Conservation (phyloP, 139 green algal genomes). For the Micromonas commoda region DNA sequence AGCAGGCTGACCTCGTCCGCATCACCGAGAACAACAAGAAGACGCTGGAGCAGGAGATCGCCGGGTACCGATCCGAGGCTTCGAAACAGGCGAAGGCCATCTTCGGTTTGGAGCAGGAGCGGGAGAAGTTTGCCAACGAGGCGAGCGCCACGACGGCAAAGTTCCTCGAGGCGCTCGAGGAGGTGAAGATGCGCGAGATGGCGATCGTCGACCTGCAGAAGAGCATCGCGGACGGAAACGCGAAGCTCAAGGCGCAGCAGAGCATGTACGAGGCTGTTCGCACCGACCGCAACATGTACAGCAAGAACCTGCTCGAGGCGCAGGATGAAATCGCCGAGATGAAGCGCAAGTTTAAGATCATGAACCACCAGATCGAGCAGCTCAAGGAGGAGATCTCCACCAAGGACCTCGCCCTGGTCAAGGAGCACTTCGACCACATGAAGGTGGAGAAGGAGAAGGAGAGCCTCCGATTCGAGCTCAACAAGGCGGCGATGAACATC, state of each 20-base stretch:
- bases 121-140: slow-evolving; percentile 69
- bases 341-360: slow-evolving; percentile 86
- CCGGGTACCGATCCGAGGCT: slow-evolving; percentile 67
- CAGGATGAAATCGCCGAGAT: slow-evolving; percentile 85
- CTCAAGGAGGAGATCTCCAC: slow-evolving; percentile 77
- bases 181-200: slow-evolving; percentile 78
- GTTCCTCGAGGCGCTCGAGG: slow-evolving; percentile 71
- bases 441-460: slow-evolving; percentile 91
- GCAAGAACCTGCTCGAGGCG: slow-evolving; percentile 80
- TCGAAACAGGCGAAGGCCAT: slow-evolving; percentile 61
- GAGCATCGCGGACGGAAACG: slow-evolving; percentile 71
- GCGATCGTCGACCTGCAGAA: slow-evolving; percentile 85
- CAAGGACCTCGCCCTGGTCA: slow-evolving; percentile 74
- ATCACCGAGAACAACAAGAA: slow-evolving; percentile 77
- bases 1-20: slow-evolving; percentile 75
- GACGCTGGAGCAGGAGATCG: slow-evolving; percentile 82
- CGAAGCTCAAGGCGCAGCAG: slow-evolving; percentile 82
- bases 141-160: slow-evolving; percentile 62
- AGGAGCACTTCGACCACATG: slow-evolving; percentile 86
- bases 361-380: slow-evolving; percentile 81
- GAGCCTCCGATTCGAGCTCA: slow-evolving; percentile 67
- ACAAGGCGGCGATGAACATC: slow-evolving; percentile 67
- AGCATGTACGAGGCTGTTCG: slow-evolving; percentile 67
- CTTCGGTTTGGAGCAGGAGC: slow-evolving; percentile 71
- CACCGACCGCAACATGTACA: slow-evolving; percentile 81